Conservation (phyloP, 306 rosid species). For the Sesbania bispinosa region DNA sequence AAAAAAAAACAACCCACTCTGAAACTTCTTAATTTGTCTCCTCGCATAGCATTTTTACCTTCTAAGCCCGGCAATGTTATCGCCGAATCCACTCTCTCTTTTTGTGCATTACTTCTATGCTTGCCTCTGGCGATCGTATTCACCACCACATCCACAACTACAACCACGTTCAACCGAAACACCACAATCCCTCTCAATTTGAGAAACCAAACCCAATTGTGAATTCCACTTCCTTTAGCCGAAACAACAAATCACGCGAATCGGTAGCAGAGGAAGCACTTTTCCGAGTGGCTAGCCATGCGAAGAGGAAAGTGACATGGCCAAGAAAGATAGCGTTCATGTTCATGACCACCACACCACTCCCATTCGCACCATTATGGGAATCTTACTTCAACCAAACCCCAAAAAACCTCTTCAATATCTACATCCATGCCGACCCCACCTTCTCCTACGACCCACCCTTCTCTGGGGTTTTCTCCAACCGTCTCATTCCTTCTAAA, state of each 20-base stretch:
- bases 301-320: constrained; percentile 30
- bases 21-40: too few species aligned
- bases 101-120: constrained; percentile 57
- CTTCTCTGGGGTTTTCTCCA: constrained; percentile 51
- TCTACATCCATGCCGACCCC: constrained; percentile 78
- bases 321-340: constrained; percentile 56
- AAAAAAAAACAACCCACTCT: too few species aligned
- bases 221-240: neutral
- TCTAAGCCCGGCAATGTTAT: too few species aligned
- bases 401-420: constrained; percentile 32
- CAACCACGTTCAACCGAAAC: too few species aligned
- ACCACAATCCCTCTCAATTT: too few species aligned
- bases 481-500: constrained; percentile 49
- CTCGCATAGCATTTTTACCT: too few species aligned
- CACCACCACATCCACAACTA: constrained; percentile 35
- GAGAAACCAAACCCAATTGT: too few species aligned
- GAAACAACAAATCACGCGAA: too few species aligned
- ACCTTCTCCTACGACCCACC: constrained; percentile 36
- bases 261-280: constrained; percentile 25
- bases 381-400: constrained; percentile 46
- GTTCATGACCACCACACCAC: constrained; percentile 58
- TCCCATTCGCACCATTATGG: constrained; percentile 71
- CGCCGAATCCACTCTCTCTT: constrained; percentile 50
- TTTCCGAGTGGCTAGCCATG: constrained; percentile 33
- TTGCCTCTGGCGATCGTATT: constrained; percentile 56